A percentile compares a stretch with the other conserved stretches of the same genome.
These are phyloP conservation scores for Seiridium unicorne DNA, from an alignment of 2,329 filamentous ascomycete genomes.

Conservation along the genomic window DNA sequence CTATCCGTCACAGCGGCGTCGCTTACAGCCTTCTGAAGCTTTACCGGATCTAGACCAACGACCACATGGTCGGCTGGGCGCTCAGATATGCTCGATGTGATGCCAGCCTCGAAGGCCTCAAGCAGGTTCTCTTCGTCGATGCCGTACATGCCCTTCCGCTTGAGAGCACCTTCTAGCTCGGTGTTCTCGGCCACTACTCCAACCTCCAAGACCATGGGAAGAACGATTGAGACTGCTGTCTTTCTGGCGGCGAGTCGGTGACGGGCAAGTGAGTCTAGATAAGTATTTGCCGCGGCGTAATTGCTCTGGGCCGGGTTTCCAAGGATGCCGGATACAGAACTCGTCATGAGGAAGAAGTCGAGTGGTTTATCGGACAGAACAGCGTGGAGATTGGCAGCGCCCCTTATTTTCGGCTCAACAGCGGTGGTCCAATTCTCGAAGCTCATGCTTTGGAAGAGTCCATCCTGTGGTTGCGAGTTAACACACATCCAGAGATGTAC, in stretches of 20 bases:
- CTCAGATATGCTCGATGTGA: constrained; percentile 12
- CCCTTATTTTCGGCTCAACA: constrained; percentile 2
- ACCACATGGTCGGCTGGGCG: constrained; percentile 13
- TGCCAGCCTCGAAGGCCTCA: constrained; percentile 22
- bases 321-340: constrained; percentile 18
- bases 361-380: background rate
- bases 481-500: background rate
- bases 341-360: constrained; percentile 8
- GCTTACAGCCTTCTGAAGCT: constrained; percentile 14
- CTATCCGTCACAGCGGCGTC: constrained; percentile 9
- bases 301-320: constrained; percentile 24
- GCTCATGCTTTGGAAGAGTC: background rate
- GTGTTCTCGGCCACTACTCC: constrained; percentile 19
- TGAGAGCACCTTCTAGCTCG: constrained; percentile 19
- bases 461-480: background rate
- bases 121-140: constrained; percentile 27
- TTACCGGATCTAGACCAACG: constrained; percentile 13
- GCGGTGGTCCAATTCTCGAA: background rate
- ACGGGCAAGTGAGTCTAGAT: constrained; percentile 22
- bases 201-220: constrained; percentile 20
- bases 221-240: constrained; percentile 12
- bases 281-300: constrained; percentile 29
- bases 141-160: constrained; percentile 25
- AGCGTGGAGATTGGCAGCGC: background rate
- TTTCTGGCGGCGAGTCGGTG: background rate